Base-by-base conservation (phyloP, 768 basidiomycete genomes). In the Coprinellus micaceus region DNA sequence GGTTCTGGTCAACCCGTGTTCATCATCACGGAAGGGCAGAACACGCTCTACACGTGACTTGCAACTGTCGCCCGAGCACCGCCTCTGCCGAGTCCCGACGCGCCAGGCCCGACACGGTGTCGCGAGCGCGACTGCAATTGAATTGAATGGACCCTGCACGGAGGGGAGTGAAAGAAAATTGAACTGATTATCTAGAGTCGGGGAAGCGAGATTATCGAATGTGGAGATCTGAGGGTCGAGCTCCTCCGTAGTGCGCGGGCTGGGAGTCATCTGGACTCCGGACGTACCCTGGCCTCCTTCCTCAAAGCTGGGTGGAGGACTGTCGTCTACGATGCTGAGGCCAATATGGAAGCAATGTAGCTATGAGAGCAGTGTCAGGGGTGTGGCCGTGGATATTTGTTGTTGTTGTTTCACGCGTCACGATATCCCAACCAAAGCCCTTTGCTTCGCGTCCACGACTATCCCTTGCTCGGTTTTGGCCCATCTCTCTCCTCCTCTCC, bases 31-130 rank as follows among this genome's bases (percentile, higher is more conserved):
- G 28, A 30, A 28, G 13, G 28, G 40, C 17, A 44, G 48, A 25
- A 51, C 55, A 56, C 48, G 54, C 46, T 13, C n/a, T 17, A 40
- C 55, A 56, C 55, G 55, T 56, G 55, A 56, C 13, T 44, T 56
- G 19, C 21, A 4, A 2, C 9, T 50, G 24, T 17, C 1, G 12
- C 3, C 39, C 12, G 19, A 36, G 30, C 46, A 28, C 24, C 15
- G 54, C 33, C 54, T 22, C 36, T 41, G 7, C 33, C 33, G 7
- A 6, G 33, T 19, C 15, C 11, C 25, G 24, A 29, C 33, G 26
- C 25, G 28, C 47, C 24, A 24, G 47, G 28, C 47, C 17, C 25
- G 47, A 48, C 47, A 26, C 47, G 47, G n/a, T 28, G 13, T 24
- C n/a, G 25, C 46, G 46, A 13, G 33, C 13, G 33, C 7, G 33